Evolutionary conservation across 805 yeast species (phyloP).

Genomic region (Saccharomyces cerevisiae): DNA sequence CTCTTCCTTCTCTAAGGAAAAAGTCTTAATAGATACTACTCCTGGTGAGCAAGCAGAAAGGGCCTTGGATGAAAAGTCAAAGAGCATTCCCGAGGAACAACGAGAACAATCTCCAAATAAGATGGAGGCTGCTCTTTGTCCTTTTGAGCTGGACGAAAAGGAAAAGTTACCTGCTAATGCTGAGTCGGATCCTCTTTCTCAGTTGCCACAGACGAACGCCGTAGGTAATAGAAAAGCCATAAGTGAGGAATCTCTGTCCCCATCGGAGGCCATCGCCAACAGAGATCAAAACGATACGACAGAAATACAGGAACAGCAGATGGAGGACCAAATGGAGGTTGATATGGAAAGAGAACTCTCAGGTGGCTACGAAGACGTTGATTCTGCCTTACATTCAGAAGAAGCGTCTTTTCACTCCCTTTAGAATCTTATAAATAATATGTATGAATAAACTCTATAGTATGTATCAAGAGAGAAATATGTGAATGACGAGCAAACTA

Average conservation of each 20-base stretch:
- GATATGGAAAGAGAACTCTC: conserved; percentile 8
- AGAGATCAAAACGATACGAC: conserved; percentile 9
- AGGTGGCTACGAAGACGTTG: neutral
- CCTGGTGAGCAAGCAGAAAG: neutral
- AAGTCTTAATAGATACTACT: neutral
- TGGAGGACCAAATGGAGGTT: conserved; percentile 11
- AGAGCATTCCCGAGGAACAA: neutral
- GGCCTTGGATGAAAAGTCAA: neutral
- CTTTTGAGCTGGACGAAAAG: neutral
- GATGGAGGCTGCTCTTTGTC: neutral
- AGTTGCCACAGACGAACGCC: neutral
- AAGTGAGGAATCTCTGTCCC: neutral
- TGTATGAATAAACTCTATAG: neutral
- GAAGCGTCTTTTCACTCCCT: conserved; percentile 1
- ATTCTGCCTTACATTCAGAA: neutral
- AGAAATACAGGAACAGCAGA: conserved; percentile 8
- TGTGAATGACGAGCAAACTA: neutral
- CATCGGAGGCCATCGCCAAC: conserved; percentile 5
- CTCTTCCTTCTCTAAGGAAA: neutral
- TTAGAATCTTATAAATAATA: neutral
- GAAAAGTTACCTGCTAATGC: neutral
- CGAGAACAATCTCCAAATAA: neutral
- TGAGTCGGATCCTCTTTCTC: neutral
- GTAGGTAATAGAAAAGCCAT: neutral
- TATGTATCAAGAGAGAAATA: neutral